Evolutionary conservation across 2,329 filamentous ascomycete species (phyloP), one percentile per base, ranked within the genome.

Genomic region (Tolypocladium cylindrosporum): DNA sequence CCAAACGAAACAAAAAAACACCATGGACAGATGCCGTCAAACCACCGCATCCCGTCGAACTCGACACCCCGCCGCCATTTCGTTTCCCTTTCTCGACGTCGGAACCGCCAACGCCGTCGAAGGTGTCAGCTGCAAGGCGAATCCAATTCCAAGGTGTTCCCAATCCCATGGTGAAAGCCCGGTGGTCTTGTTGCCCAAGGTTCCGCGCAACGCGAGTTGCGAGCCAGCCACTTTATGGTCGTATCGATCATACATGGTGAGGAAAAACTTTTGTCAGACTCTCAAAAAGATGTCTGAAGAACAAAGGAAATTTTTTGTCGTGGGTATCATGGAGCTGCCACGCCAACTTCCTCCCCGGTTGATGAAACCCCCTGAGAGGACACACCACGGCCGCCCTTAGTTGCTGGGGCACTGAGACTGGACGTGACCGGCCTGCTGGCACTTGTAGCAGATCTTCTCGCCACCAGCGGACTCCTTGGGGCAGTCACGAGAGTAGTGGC

Each of bases 361-460:
- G 37, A 59, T 57, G 27, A 52, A 43, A 55, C 61, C 54, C 61
- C 52, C 61, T 63, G 64, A 66, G 65, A 61, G 58, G 58, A 58
- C 43, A 56, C 57, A 64, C 62, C 59, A 58, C 59, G 59, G 58
- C 62, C 62, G 63, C 63, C 63, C 67, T 76, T 80, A 81, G 74
- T 88, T 90, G 81, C 89, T 91, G 70, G 93, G 90, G 87, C 94
- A 99, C 69, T 89, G 85, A 68, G 90, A 86, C 85, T 97, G 93
- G 73, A 97, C 88, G 79, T 97, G 93, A 68, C 93, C 92, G 66
- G 81, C 72, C 76, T 86, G 83, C 77, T 87, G 83, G 82, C 84
- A 97, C 83, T 95, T 96, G 85, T 99, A 99, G 88, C 94, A 99
- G 73, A 96, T 91, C 75, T 95, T 93, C 84, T 97, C 93, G 71